phyloP scores from a whole-genome alignment of 2,329 filamentous ascomycete species.

The Claviceps pusilla region DNA sequence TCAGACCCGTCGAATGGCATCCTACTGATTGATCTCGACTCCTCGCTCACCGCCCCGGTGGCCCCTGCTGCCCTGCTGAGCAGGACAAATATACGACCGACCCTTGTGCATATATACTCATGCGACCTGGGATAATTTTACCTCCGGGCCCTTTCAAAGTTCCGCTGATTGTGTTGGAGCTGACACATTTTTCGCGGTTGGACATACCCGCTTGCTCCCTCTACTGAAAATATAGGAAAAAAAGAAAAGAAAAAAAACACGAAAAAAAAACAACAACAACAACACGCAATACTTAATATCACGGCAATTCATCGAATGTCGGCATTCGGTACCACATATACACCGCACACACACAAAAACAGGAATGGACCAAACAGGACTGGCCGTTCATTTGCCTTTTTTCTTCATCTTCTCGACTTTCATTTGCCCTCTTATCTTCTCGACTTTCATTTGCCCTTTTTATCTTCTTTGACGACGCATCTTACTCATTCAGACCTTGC shows the following conservation, averaged over 20 bases:
- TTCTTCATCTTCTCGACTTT: background rate
- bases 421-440: background rate
- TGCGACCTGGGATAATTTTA: slow-evolving; percentile 8
- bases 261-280: background rate
- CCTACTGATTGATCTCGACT: slow-evolving; percentile 33
- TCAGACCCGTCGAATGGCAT: slow-evolving; percentile 46
- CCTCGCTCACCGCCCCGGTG: slow-evolving; percentile 7
- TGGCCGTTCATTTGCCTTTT: background rate
- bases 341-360: background rate
- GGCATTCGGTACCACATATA: background rate
- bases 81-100: slow-evolving; percentile 9
- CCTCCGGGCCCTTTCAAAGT: background rate
- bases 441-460: background rate
- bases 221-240: background rate
- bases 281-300: background rate
- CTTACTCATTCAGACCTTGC: background rate
- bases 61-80: slow-evolving; percentile 9
- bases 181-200: background rate
- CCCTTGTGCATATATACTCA: slow-evolving; percentile 9
- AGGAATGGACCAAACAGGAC: background rate
- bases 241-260: background rate
- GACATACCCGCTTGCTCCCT: background rate
- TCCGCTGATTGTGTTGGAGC: slow-evolving; percentile 1
- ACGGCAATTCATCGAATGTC: background rate
- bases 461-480: background rate